phyloP scores from a whole-genome alignment of 2,329 filamentous ascomycete genomes.

The Fusarium duplospermum region DNA sequence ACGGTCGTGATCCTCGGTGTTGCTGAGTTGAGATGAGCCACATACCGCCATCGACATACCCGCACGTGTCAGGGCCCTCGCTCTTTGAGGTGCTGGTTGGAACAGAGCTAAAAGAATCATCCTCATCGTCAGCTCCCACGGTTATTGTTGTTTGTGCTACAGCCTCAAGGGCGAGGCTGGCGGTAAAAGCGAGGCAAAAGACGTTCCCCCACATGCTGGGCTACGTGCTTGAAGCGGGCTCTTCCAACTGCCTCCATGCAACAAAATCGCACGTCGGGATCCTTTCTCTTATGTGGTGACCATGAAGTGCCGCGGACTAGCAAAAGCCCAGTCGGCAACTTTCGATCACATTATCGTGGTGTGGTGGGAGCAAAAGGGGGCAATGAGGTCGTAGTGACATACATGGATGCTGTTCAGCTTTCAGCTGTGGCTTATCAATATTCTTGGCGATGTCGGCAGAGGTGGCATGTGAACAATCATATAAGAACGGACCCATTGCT shows the following conservation, averaged over 20 bases:
- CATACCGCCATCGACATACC: conserved; percentile 17
- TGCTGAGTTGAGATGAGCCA: background rate
- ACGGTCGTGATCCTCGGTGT: background rate
- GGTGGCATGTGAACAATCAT: background rate
- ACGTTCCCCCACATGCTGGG: background rate
- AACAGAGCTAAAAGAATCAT: background rate
- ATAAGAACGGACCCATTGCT: background rate
- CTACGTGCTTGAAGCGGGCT: background rate
- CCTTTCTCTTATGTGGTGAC: background rate
- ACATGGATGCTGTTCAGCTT: background rate
- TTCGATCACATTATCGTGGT: background rate
- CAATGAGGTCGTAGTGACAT: background rate
- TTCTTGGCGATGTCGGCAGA: background rate
- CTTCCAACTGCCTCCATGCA: background rate
- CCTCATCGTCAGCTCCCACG: background rate
- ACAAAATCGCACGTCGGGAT: background rate
- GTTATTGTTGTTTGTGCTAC: background rate
- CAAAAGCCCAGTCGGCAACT: background rate
- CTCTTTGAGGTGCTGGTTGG: background rate
- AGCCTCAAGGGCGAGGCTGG: background rate
- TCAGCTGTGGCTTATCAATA: background rate
- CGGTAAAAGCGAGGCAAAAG: background rate
- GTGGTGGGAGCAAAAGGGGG: background rate
- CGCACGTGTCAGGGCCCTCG: background rate
- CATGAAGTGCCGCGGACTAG: background rate